These are phyloP conservation scores for Talaromyces marneffei DNA, from an alignment of 2,329 filamentous ascomycete species.

Conservation along the genomic window DNA sequence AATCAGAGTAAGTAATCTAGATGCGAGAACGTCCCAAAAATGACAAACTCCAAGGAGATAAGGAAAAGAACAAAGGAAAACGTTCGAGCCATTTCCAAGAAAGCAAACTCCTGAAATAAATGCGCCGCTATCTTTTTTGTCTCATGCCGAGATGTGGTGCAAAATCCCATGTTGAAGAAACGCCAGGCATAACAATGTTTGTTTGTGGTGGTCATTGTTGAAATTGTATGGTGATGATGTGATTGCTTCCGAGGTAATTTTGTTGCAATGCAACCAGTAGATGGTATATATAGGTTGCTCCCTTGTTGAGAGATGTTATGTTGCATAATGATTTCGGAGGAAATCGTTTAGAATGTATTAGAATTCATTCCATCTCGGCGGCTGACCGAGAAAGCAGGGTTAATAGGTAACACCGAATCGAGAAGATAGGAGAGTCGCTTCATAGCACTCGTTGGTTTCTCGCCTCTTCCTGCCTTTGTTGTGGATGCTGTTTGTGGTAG, in stretches of 20 bases:
- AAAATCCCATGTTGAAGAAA: neutral
- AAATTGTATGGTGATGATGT: neutral
- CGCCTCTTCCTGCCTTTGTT: conserved; percentile 12
- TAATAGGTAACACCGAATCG: conserved; percentile 29
- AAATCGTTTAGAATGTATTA: neutral
- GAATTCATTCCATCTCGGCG: neutral
- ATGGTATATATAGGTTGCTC: neutral
- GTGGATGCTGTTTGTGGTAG: conserved; percentile 15
- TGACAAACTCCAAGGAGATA: neutral
- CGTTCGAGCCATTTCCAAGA: neutral
- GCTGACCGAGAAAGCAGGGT: conserved; percentile 21
- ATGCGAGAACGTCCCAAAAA: neutral
- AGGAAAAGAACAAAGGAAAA: conserved; percentile 1
- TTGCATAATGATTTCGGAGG: neutral
- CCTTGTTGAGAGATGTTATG: neutral
- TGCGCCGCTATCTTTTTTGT: conserved; percentile 2
- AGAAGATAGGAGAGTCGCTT: conserved; percentile 23
- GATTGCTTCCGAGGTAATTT: neutral
- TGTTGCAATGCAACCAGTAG: neutral
- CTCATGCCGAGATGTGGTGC: neutral
- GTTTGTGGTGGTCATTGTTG: neutral
- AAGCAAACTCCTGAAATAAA: conserved; percentile 2
- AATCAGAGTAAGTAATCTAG: neutral
- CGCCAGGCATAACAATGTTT: neutral
- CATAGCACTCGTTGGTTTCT: conserved; percentile 11